These are phyloP conservation scores for Phalaenopsis hybrid DNA, from an alignment of 116 monocot species.

Conservation along the genomic window DNA sequence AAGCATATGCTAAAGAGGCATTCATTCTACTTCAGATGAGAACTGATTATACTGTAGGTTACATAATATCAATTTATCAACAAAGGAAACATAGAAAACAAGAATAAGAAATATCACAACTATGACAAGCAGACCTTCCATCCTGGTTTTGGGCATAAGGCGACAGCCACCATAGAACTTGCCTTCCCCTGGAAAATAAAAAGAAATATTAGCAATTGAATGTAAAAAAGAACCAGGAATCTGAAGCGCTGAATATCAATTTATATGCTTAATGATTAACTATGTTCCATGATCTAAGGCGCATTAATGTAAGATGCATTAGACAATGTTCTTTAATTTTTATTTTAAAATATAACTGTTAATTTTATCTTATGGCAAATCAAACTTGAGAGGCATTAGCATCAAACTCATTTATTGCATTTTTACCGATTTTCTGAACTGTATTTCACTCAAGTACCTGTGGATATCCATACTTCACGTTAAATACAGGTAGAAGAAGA, in stretches of 20 bases:
- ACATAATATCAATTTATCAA: not conserved
- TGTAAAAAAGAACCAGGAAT: not conserved
- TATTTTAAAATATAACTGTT: not conserved
- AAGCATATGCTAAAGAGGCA: not conserved
- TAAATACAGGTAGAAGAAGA: not conserved
- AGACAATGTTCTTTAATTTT: not conserved
- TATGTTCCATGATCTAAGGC: not conserved
- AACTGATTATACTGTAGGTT: not conserved
- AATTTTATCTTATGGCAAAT: not conserved
- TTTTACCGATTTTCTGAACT: not conserved
- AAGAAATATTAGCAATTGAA: constrained; percentile 1
- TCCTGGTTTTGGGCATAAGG: constrained; percentile 70
- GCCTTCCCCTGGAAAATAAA: constrained; percentile 74
- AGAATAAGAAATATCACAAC: not conserved
- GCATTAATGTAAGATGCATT: not conserved
- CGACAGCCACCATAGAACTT: constrained; percentile 90
- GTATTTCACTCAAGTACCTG: not conserved
- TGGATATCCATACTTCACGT: not conserved
- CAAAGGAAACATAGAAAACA: not conserved
- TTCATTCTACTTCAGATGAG: not conserved
- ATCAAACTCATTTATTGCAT: not conserved
- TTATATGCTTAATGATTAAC: not conserved
- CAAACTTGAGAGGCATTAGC: not conserved
- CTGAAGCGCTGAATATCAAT: not conserved
- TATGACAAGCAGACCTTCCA: constrained; percentile 51